Evolutionary conservation across 2,329 filamentous ascomycete species (phyloP), one percentile per base, ranked within the genome.

Genomic region (Beauveria asiatica): DNA sequence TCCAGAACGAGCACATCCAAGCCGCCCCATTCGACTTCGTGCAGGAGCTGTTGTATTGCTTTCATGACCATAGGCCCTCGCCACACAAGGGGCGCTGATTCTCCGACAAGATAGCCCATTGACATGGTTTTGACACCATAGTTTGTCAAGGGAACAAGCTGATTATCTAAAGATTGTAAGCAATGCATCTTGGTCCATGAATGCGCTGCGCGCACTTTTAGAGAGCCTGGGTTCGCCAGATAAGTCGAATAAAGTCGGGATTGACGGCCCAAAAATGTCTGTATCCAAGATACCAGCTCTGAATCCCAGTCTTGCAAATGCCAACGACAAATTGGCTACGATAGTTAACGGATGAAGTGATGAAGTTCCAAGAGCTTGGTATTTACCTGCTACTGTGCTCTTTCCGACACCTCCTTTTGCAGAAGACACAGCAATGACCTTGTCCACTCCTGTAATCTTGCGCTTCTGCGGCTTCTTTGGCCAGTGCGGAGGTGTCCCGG

Each of bases 371-470:
- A 27, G 7, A 5, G 5, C 33, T 61, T 17, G 17, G 59, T 11
- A 41, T 74, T 57, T 68, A 90, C 90, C 88, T 62, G 93, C 87
- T 49, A 97, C 86, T 8, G 94, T 99, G 66, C 91, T 96, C 72
- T 99, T 99, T 1, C 94, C 94, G 0, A 99, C 94, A n/a, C 94
- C 94, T 2, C 94, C 94, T 71, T 99, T 99, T 16, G 94, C 94
- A 1, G 92, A 97, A 4, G 92, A 96, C 16, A 99, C 90, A n/a
- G 92, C 92, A 62, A 99, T 84, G n/a, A 97, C 86, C 71, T 96
- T 96, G 65, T 85, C 83, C 25, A 99, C 93, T 71, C 92, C 86
- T 27, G 83, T 82, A 66, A 99, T 96, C 66, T 84, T 86, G 65
- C 90, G 84, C 68, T 88, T 87, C 67, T 91, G 83, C 0, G 94